phyloP scores from a whole-genome alignment of 23 red algal species.

The Agarophyton chilense region DNA sequence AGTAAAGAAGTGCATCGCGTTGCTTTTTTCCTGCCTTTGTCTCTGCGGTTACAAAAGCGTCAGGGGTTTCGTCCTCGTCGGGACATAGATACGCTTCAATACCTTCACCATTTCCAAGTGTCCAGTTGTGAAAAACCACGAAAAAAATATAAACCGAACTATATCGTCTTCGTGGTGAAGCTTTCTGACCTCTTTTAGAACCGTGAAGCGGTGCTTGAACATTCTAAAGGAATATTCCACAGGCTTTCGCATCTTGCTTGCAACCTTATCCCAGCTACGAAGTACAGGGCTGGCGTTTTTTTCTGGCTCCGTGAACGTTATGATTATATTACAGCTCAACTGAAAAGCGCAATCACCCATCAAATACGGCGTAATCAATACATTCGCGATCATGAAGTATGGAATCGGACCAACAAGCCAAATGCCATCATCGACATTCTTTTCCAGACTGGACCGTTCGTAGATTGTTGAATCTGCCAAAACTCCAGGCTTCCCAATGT shows the following conservation, averaged over 20 bases:
- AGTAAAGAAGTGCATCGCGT: too few species aligned
- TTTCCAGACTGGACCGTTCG: neutral
- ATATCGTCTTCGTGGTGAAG: conserved; percentile 9
- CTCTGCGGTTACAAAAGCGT: too few species aligned
- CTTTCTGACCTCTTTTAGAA: neutral
- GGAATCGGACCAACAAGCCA: conserved; percentile 20
- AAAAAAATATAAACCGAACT: too few species aligned
- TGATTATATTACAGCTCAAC: conserved; percentile 12
- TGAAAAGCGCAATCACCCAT: conserved; percentile 31
- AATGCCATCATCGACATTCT: neutral
- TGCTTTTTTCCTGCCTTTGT: too few species aligned
- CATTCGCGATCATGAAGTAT: neutral
- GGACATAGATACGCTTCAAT: too few species aligned
- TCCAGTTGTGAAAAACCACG: too few species aligned
- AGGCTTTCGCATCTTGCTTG: neutral
- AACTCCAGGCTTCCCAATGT: conserved; percentile 14
- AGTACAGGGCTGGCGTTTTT: neutral
- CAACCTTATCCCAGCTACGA: neutral
- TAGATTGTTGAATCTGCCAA: conserved; percentile 17
- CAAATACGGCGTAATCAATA: neutral
- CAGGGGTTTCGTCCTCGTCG: too few species aligned
- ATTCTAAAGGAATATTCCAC: neutral
- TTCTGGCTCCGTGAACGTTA: neutral
- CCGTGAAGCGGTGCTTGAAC: too few species aligned
- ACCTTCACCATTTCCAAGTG: too few species aligned